Evolutionary conservation across 768 basidiomycete genomes (phyloP), one percentile per base, ranked within the genome.

Genomic region (Podaxis carcinomalis): DNA sequence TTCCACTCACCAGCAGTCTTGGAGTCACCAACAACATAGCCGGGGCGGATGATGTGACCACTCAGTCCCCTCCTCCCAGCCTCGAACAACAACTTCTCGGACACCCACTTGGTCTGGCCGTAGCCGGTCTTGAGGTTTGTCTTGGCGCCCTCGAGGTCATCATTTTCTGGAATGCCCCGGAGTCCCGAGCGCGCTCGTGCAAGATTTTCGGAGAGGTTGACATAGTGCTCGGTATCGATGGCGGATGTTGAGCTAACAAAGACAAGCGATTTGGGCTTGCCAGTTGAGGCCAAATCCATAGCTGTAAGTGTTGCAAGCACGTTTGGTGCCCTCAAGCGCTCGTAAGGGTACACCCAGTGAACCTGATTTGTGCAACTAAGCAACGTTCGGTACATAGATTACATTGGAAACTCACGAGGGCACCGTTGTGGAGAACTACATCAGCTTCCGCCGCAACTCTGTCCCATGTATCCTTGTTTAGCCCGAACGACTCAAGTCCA

Each of bases 291-390:
- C 27, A 99, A 83, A 36, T 90, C 83, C 46, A 97, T 80, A 5
- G 88, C 87, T 1, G 90, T 89, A 59, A 99, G 69, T 5, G 97
- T 99, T 0, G 90, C 89, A 10, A 95, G 69, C n/a, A 98, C 97
- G 72, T 99, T 99, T 13, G 95, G 84, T 0, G 88, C 81, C 5
- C 95, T 90, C 10, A 99, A 81, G 71, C 88, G 93, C 70, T 95
- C 89, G 74, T 99, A 99, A 0, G 95, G 94, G 73, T 97, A 99
- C 2, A 99, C 93, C 97, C 97, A 99, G 69, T 99, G 97, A 13
- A 98, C 93, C 93, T 94, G 68, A 35, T 25, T 32, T 36, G 40
- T 11, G 19, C 19, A 42, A 25, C 16, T 52, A 25, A 53, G 21
- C 40, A 4, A 59, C 35, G 19, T 14, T 56, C 32, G 37, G 28